Base-by-base conservation (phyloP, 345 rosid species). In the Gossypium stocksii region DNA sequence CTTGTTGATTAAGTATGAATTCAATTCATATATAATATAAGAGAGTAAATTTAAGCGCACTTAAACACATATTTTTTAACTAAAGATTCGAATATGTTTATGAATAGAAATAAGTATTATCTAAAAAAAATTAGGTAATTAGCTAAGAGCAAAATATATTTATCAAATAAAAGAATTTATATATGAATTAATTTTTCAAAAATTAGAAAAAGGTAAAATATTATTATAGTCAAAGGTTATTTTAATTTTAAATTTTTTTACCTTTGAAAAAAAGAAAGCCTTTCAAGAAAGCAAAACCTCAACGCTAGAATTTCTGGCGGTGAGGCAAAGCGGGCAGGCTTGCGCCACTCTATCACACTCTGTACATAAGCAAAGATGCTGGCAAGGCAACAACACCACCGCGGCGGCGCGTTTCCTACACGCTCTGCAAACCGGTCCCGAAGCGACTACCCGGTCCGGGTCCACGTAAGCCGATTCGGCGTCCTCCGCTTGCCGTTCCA, bases 401-500 rank as follows among this genome's bases (percentile, higher is more conserved):
- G 91, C 74, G 70, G 97, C 97, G 49, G 75, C 81, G 61, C 91
- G 70, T 73, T 77, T 81, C 76, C 85, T 72, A 76, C 98, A 94
- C 27, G 74, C 76, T 48, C 76, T 84, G 78, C 98, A 94, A n/a
- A 77, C 70, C 57, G 94, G 91, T 15, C 89, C 85, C 4, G 77
- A 59, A 51, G 67, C 45, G 27, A 70, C 81, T 4, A 82, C 81
- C 52, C 97, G 65, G 52, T 89, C 97, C 0, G 97, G 97, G 82
- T 92, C 97, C 4, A 88, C 84, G 76, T 88, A 89, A 1, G 89
- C 93, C 6, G 98, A 94, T 77, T 92, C 98, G 7, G 97, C 97
- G 75, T 94, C 97, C 77, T 91, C 97, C 71, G 85, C 89, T 46
- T 81, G 80, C 59, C 81, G 85, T 34, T 77, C 82, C 17, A 65